Conservation (phyloP, 352 stramenopile genomes). For the Globisporangium echinulatum region DNA sequence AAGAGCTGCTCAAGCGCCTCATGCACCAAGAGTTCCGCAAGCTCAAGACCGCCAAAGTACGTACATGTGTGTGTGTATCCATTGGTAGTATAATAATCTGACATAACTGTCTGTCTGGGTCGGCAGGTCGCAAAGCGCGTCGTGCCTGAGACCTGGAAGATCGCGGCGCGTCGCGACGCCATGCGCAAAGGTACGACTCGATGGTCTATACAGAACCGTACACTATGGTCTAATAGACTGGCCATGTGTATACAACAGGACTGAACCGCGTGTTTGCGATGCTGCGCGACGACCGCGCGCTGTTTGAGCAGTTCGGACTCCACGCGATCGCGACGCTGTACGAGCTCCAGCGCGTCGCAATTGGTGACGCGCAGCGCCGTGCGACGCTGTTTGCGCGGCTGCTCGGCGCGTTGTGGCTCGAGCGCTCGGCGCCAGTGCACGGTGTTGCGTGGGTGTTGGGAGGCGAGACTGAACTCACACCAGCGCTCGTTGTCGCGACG, state of each 20-base stretch:
- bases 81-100: too few relatives aligned
- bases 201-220: too few relatives aligned
- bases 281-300: constrained; percentile 17
- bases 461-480: too few relatives aligned
- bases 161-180: constrained; percentile 27
- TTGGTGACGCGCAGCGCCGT: constrained; percentile 32
- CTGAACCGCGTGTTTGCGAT: constrained; percentile 36
- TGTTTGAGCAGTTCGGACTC: constrained; percentile 23
- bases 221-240: not conserved
- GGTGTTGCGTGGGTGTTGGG: not conserved
- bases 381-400: constrained; percentile 53
- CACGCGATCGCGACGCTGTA: constrained; percentile 63
- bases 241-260: constrained; percentile 2
- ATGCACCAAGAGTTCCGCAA: constrained; percentile 84
- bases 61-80: not conserved
- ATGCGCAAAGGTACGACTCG: constrained; percentile 28
- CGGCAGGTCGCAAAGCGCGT: constrained; percentile 42
- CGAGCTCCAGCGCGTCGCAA: constrained; percentile 54
- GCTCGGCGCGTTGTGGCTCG: constrained; percentile 46
- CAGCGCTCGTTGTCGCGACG: constrained; percentile 25
- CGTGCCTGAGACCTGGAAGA: constrained; percentile 58
- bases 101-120: too few relatives aligned
- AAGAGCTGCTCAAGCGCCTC: constrained; percentile 83
- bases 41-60: constrained; percentile 63
- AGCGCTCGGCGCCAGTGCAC: constrained; percentile 23